Conservation (phyloP, 371 early-diverging fungal species). For the Mucor plumbeus region DNA sequence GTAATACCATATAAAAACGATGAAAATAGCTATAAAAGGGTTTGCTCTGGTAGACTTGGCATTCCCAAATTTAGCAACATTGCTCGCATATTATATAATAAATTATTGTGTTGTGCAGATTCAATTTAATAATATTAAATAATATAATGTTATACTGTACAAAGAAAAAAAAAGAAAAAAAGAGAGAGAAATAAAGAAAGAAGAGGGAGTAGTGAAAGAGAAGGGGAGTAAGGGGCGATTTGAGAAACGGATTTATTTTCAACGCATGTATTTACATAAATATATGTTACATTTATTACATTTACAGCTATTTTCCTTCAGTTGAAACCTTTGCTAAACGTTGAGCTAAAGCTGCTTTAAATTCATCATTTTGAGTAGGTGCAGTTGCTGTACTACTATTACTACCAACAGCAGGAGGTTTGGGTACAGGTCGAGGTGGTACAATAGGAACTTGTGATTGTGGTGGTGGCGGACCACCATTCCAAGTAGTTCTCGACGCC, state of each 20-base stretch:
- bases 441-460: conserved; percentile 12
- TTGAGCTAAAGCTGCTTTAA: conserved; percentile 29
- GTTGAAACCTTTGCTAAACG: conserved; percentile 23
- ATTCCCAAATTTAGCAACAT: too few relatives aligned
- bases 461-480: background rate
- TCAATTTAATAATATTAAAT: too few relatives aligned
- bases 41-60: too few relatives aligned
- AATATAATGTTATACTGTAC: too few relatives aligned
- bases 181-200: too few relatives aligned
- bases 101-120: too few relatives aligned
- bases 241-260: background rate
- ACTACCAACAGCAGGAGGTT: background rate
- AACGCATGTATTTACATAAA: conserved; percentile 1
- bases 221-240: too few relatives aligned
- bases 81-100: too few relatives aligned
- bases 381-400: background rate
- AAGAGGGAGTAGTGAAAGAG: too few relatives aligned
- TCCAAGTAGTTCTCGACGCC: background rate
- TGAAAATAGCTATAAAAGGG: too few relatives aligned
- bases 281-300: conserved; percentile 4
- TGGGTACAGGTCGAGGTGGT: conserved; percentile 26
- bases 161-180: too few relatives aligned
- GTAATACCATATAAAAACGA: too few relatives aligned
- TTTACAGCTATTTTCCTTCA: background rate
- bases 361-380: conserved; percentile 19